Evolutionary conservation across 805 yeast species (phyloP).

Genomic region (Lachancea sp.): DNA sequence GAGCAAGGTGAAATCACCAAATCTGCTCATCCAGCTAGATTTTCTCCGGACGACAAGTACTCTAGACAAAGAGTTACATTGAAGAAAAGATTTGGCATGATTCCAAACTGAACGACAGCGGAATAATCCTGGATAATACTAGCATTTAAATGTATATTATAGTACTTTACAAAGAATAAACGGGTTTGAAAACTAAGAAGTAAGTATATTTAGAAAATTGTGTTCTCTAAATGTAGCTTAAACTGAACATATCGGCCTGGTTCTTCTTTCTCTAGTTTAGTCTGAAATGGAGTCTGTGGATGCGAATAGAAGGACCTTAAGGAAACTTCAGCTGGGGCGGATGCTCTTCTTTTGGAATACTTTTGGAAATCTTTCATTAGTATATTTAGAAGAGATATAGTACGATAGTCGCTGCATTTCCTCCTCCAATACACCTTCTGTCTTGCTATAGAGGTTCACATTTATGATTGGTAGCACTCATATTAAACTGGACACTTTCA

Average conservation of each 20-base stretch:
- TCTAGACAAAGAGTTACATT: constrained; percentile 98
- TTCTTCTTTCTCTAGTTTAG: too few relatives aligned
- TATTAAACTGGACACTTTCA: constrained; percentile 61
- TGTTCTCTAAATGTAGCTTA: too few relatives aligned
- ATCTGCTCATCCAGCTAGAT: constrained; percentile 99
- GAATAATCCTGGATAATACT: constrained; percentile 27
- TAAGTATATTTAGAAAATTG: too few relatives aligned
- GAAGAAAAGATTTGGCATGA: constrained; percentile 85
- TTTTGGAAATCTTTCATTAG: too few relatives aligned
- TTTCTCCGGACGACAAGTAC: constrained; percentile 98
- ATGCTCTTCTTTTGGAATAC: too few relatives aligned
- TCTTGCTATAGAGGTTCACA: constrained; percentile 42
- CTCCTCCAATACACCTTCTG: too few relatives aligned
- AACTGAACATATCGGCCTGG: too few relatives aligned
- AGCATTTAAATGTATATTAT: constrained; percentile 4
- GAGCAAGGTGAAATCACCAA: constrained; percentile 91
- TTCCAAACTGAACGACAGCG: constrained; percentile 67
- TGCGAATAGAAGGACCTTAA: too few relatives aligned
- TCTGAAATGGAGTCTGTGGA: too few relatives aligned
- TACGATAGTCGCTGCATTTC: too few relatives aligned
- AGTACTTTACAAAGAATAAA: constrained; percentile 4
- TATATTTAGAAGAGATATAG: too few relatives aligned
- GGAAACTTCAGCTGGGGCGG: too few relatives aligned
- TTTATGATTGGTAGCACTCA: constrained; percentile 59
- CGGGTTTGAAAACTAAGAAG: background rate